phyloP scores from a whole-genome alignment of 2,329 filamentous ascomycete genomes.

The Grosmannia clavigera region DNA sequence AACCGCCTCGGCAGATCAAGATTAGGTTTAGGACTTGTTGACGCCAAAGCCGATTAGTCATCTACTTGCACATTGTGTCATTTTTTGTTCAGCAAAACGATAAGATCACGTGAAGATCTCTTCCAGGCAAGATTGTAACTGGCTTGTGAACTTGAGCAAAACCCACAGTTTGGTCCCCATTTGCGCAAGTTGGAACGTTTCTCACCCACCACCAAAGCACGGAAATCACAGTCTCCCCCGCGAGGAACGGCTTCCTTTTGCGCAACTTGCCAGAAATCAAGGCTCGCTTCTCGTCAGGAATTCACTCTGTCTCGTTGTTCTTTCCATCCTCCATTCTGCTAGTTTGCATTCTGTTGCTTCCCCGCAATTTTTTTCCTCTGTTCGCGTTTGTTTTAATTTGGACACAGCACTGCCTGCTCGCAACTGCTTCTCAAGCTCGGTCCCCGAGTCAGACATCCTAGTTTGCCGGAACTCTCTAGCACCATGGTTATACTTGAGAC shows the following conservation, averaged over 20 bases:
- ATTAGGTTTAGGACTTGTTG: no score
- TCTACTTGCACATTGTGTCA: no score
- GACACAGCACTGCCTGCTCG: not conserved
- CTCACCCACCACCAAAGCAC: not conserved
- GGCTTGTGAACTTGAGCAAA: not conserved
- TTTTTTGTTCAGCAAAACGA: not conserved
- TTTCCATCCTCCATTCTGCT: not conserved
- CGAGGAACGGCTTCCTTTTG: not conserved
- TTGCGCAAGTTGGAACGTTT: not conserved
- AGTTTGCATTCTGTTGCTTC: not conserved
- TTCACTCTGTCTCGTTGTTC: not conserved
- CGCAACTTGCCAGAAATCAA: not conserved
- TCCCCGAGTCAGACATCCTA: not conserved
- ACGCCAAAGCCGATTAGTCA: no score
- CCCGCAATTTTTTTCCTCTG: not conserved
- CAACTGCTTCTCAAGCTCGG: not conserved
- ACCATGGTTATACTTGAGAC: slow-evolving; percentile 4
- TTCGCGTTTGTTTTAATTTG: not conserved
- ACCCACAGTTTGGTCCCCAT: not conserved
- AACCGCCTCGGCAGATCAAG: no score
- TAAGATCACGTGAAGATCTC: not conserved
- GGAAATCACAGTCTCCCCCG: not conserved
- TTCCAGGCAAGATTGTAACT: not conserved
- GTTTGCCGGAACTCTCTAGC: not conserved
- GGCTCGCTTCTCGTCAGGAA: not conserved